Conservation (phyloP, 345 rosid species). For the Psidium guajava region DNA sequence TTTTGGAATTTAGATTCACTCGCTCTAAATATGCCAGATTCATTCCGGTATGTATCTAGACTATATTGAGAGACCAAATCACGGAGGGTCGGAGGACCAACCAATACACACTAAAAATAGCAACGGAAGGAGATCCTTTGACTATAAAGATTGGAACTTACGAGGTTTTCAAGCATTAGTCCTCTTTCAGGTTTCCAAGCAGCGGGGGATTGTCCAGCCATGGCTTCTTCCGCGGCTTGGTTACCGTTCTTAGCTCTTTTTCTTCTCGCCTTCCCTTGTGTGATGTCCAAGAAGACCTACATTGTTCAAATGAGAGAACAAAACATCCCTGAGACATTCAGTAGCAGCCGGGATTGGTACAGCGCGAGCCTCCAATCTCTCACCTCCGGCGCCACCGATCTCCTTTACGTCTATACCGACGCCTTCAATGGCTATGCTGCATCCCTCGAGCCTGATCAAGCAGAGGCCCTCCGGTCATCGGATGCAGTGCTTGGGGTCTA, state of each 20-base stretch:
- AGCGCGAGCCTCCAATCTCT: constrained; percentile 40
- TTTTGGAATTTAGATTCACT: background rate
- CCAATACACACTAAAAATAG: background rate
- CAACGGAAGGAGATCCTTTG: background rate
- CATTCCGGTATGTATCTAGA: background rate
- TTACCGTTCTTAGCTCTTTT: background rate
- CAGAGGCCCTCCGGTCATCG: constrained; percentile 32
- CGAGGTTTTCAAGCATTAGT: background rate
- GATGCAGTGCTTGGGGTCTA: constrained; percentile 51
- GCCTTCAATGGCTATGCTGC: constrained; percentile 75
- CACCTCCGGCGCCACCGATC: constrained; percentile 2
- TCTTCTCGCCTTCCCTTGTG: background rate
- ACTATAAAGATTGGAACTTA: background rate
- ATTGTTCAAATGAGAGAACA: constrained; percentile 68
- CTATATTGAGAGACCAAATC: background rate
- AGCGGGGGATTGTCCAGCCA: background rate
- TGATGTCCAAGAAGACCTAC: constrained; percentile 30
- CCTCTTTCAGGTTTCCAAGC: background rate
- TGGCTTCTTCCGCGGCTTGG: background rate
- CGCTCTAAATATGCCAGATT: background rate
- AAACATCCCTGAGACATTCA: constrained; percentile 36
- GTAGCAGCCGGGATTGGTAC: constrained; percentile 65
- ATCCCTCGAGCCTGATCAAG: constrained; percentile 42
- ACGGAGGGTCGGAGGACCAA: background rate
- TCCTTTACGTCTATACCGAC: constrained; percentile 42